Evolutionary conservation across 371 early-diverging fungal species (phyloP).

Genomic region (Mucor irregularis): DNA sequence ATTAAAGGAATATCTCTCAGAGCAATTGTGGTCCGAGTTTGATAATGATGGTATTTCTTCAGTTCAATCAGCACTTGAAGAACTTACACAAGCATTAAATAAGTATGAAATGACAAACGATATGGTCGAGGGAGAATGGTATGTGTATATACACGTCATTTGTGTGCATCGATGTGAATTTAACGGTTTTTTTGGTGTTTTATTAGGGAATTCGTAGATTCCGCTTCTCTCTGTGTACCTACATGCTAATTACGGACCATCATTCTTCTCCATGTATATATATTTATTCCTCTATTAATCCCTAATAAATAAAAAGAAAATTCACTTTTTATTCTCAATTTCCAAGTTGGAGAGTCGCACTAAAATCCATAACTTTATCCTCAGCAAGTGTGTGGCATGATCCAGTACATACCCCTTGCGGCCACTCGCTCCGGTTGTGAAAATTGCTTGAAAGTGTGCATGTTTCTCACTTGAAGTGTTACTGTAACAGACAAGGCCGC

Average conservation of each 20-base stretch:
- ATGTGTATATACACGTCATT: too few species aligned
- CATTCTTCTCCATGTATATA: not conserved
- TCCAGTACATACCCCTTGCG: too few species aligned
- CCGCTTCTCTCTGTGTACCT: constrained; percentile 9
- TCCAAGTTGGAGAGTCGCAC: too few species aligned
- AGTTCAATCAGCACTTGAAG: constrained; percentile 33
- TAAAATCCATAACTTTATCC: too few species aligned
- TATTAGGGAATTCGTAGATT: not conserved
- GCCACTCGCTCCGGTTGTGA: too few species aligned
- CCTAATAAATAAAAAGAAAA: too few species aligned
- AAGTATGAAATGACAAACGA: constrained; percentile 41
- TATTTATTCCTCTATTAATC: not conserved
- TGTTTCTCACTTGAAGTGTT: too few species aligned
- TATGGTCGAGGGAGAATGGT: constrained; percentile 24
- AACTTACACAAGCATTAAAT: constrained; percentile 21
- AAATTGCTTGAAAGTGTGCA: too few species aligned
- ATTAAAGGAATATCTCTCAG: constrained; percentile 39
- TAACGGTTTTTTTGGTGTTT: not conserved
- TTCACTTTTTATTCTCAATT: too few species aligned
- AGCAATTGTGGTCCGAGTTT: constrained; percentile 42
- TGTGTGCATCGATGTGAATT: not conserved
- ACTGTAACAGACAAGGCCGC: too few species aligned
- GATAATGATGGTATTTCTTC: constrained; percentile 36
- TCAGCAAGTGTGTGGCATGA: too few species aligned
- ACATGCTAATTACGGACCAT: constrained; percentile 4